Evolutionary conservation across 495 filamentous ascomycete species (phyloP).

Genomic region (Pseudevernia furfuracea): DNA sequence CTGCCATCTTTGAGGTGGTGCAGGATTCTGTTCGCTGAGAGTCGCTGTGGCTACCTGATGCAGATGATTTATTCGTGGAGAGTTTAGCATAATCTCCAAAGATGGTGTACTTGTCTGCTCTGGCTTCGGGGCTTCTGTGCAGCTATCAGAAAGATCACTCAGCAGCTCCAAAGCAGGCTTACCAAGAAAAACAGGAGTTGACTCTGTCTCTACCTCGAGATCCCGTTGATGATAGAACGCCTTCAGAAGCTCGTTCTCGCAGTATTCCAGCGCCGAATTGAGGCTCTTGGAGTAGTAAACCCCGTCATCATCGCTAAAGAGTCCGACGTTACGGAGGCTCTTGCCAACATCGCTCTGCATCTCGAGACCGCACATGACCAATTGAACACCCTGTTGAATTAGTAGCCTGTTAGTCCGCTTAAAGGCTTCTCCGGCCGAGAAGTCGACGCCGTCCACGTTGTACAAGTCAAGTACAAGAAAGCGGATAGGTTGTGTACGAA

Average conservation of each 20-base stretch:
- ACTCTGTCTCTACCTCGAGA: constrained; percentile 18
- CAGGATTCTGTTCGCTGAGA: constrained; percentile 50
- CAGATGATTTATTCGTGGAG: constrained; percentile 70
- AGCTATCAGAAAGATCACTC: neutral
- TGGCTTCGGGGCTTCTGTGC: constrained; percentile 25
- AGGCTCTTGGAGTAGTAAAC: constrained; percentile 79
- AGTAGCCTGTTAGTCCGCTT: constrained; percentile 82
- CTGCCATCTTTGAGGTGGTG: constrained; percentile 58
- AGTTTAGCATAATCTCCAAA: constrained; percentile 52
- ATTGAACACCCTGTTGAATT: constrained; percentile 59
- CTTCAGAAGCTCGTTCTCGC: constrained; percentile 90
- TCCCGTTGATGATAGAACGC: constrained; percentile 58
- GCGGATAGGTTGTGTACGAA: constrained; percentile 66
- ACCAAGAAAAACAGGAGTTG: constrained; percentile 20
- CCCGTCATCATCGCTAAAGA: constrained; percentile 57
- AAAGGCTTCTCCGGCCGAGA: constrained; percentile 91
- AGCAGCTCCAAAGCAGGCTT: constrained; percentile 4
- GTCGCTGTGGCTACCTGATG: constrained; percentile 70
- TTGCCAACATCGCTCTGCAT: constrained; percentile 65
- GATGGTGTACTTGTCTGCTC: constrained; percentile 19
- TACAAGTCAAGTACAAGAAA: constrained; percentile 85
- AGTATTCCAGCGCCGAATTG: constrained; percentile 85
- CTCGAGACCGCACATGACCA: constrained; percentile 74
- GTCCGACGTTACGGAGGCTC: constrained; percentile 69
- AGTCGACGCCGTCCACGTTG: constrained; percentile 88